Evolutionary conservation across 768 basidiomycete genomes (phyloP).

Genomic region (Termitomyces sp.): DNA sequence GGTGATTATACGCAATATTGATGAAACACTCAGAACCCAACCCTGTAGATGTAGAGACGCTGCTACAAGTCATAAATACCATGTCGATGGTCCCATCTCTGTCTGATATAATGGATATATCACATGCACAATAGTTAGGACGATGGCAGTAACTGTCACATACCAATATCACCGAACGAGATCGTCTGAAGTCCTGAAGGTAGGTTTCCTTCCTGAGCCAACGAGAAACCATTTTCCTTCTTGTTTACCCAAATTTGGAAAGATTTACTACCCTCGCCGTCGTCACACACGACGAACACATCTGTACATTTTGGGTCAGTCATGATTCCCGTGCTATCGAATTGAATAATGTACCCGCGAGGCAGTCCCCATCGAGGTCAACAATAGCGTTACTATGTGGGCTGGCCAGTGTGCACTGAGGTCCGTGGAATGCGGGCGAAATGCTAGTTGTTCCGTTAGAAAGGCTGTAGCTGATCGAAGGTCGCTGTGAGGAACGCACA

Average conservation of each 20-base stretch:
- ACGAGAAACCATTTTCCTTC: conserved; percentile 69
- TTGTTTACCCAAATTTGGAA: conserved; percentile 95
- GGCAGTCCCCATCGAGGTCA: conserved; percentile 93
- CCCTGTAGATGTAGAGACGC: conserved; percentile 65
- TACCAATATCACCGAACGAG: conserved; percentile 90
- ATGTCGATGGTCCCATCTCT: conserved; percentile 97
- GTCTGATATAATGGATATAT: conserved; percentile 42
- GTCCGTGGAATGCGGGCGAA: conserved; percentile 56
- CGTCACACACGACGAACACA: conserved; percentile 84
- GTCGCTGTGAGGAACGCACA: conserved; percentile 44
- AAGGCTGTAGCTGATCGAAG: neutral
- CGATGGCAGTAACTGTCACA: conserved; percentile 16
- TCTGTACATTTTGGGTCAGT: conserved; percentile 41
- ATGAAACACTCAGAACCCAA: conserved; percentile 75
- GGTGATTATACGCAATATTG: conserved; percentile 92
- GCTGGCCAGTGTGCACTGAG: conserved; percentile 73
- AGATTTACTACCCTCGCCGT: conserved; percentile 50
- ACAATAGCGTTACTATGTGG: conserved; percentile 95
- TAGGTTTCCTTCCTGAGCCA: conserved; percentile 64
- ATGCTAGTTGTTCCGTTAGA: conserved; percentile 34
- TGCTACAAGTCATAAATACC: conserved; percentile 82
- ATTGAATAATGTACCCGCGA: conserved; percentile 57
- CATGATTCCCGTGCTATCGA: neutral
- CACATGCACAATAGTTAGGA: conserved; percentile 3
- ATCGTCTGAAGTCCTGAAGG: conserved; percentile 78